phyloP scores from a whole-genome alignment of 1,139 yeast species.

The Meyerozyma athensensis region DNA sequence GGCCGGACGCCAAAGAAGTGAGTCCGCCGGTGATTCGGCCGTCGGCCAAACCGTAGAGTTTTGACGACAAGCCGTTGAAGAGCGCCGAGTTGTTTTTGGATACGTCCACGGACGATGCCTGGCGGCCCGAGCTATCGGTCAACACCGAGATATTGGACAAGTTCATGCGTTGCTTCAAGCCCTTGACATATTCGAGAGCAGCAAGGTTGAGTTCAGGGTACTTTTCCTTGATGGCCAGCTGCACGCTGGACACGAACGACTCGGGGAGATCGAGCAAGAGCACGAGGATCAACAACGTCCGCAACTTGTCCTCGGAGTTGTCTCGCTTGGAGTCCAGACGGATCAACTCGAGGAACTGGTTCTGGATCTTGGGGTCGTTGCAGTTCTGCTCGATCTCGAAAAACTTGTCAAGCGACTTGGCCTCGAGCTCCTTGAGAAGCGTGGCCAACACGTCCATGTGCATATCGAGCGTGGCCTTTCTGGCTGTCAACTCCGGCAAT shows the following conservation, averaged over 20 bases:
- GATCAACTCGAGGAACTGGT: constrained; percentile 55
- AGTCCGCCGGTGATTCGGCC: constrained; percentile 75
- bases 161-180: constrained; percentile 75
- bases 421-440: constrained; percentile 75
- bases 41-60: constrained; percentile 78
- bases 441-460: constrained; percentile 95
- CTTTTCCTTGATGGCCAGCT: constrained; percentile 49
- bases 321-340: constrained; percentile 45
- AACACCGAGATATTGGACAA: constrained; percentile 48
- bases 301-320: constrained; percentile 71
- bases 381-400: constrained; percentile 88
- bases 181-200: constrained; percentile 68
- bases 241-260: constrained; percentile 63
- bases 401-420: constrained; percentile 79
- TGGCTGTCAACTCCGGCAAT: constrained; percentile 84
- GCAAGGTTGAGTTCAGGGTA: constrained; percentile 58
- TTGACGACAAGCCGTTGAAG: constrained; percentile 72
- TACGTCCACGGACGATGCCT: constrained; percentile 4
- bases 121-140: constrained; percentile 13
- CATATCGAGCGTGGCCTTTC: constrained; percentile 86
- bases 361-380: constrained; percentile 56
- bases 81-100: constrained; percentile 50
- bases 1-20: constrained; percentile 82
- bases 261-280: constrained; percentile 54
- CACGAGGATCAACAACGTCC: constrained; percentile 78